These are phyloP conservation scores for Dactylis glomerata DNA, from an alignment of 176 grass and related monocot species.

Conservation along the genomic window DNA sequence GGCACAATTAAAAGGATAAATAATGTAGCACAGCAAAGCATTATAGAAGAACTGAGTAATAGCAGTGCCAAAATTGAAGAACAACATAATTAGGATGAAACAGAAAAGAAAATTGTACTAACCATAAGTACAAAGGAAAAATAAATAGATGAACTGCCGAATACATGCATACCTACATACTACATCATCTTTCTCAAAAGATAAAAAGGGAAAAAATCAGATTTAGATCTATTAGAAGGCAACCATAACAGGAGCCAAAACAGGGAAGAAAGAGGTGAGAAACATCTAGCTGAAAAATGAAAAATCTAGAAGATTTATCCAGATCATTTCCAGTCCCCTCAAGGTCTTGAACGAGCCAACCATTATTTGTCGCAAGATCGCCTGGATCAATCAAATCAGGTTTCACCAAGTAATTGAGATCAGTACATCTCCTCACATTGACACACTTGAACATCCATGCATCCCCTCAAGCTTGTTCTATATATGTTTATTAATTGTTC, in stretches of 20 bases:
- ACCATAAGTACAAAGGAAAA: not conserved
- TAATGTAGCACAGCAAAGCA: not conserved
- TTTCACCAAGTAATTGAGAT: not conserved
- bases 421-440: not conserved
- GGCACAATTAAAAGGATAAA: not conserved
- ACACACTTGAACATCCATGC: not conserved
- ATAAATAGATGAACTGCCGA: not conserved
- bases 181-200: not conserved
- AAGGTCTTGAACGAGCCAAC: not conserved
- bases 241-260: not conserved
- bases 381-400: not conserved
- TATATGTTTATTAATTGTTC: too few relatives aligned
- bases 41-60: too few relatives aligned
- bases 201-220: not conserved
- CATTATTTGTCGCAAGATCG: not conserved
- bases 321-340: not conserved
- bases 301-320: not conserved
- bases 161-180: not conserved
- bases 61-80: too few relatives aligned
- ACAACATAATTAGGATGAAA: too few relatives aligned
- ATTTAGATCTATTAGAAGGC: not conserved
- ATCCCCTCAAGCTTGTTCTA: too few relatives aligned
- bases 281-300: not conserved
- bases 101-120: not conserved
- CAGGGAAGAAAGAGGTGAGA: not conserved